Evolutionary conservation across 805 yeast genomes (phyloP).

Genomic region (Saccharomycopsis synnaedendra): DNA sequence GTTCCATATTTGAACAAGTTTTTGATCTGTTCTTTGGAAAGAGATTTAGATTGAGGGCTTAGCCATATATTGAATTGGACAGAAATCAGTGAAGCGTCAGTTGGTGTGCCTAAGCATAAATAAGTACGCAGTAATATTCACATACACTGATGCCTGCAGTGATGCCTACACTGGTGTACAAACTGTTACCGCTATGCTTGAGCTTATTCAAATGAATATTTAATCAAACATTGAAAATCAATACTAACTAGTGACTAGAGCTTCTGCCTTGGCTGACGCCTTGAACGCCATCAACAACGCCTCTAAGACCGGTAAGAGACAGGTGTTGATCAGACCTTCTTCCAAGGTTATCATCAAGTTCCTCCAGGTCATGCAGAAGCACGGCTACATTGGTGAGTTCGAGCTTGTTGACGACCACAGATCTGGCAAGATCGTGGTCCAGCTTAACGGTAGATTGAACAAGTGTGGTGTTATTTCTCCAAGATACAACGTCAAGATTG

Average conservation of each 20-base stretch:
- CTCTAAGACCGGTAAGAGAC: slow-evolving; percentile 98
- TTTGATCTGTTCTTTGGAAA: too few species aligned
- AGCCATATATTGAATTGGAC: too few species aligned
- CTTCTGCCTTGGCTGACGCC: slow-evolving; percentile 98
- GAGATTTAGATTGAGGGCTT: too few species aligned
- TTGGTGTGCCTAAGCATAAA: too few species aligned
- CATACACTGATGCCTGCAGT: too few species aligned
- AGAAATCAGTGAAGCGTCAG: too few species aligned
- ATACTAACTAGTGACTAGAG: slow-evolving; percentile 70
- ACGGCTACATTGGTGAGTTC: slow-evolving; percentile 97
- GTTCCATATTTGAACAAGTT: too few species aligned
- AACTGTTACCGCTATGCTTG: too few species aligned
- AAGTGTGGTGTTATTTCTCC: slow-evolving; percentile 98
- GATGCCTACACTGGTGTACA: too few species aligned
- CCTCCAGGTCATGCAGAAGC: slow-evolving; percentile 94
- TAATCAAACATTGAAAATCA: too few species aligned
- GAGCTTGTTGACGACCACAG: slow-evolving; percentile 99
- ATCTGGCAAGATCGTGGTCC: slow-evolving; percentile 94
- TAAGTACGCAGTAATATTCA: too few species aligned
- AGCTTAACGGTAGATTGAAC: slow-evolving; percentile 96
- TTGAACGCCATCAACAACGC: slow-evolving; percentile 97
- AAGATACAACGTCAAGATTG: slow-evolving; percentile 94
- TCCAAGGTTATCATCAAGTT: slow-evolving; percentile 97
- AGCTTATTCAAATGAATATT: too few species aligned
- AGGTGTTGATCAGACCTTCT: slow-evolving; percentile 95